Base-by-base conservation (phyloP, 352 stramenopile genomes). In the Blastocystis sp. region DNA sequence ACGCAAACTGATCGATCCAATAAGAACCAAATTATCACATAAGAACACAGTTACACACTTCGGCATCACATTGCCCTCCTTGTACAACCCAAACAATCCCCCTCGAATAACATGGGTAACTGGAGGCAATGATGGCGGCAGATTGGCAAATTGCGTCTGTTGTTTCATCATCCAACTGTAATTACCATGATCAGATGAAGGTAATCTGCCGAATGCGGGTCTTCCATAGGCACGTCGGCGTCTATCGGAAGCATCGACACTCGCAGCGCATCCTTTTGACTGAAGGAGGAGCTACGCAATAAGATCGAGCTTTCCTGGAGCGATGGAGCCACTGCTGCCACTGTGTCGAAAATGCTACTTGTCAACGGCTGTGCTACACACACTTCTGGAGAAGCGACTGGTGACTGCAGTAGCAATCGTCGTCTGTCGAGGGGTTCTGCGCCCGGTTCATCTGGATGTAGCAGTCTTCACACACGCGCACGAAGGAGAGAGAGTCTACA, bases 321-420 rank as follows among this genome's bases (percentile, higher is more conserved):
- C 16, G 57, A 42, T 34, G 57, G 57, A 69, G 57, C 11, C 1
- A 69, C 6, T 34, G 42, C 65, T 4, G 32, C 21, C 3, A 77
- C 27, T 21, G 32, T 59, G 32, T 77, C 42, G 21, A 77, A 42
- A 4, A 77, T 14, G 38, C 65, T 77, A 76, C 27, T 38, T 40
- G 14, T 61, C 24, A 77, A 4, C 34, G 1, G 63, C 1, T 18
- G 4, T 0, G n/a, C n/a, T 4, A 44, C 21, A 32, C 69, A 1
- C 4, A 81, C 69, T 81, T 63, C 14, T 61, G 46, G 27, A 81
- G 46, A 21, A 81, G 49, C n/a, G 69, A 48, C 29, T 64, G 46
- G 7, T 63, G 69, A 57, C 40, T 49, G 14, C 40, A 81, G 38
- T 64, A 81, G 27, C 44, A 63, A 27, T 81, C 69, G 4, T 24